phyloP scores from a whole-genome alignment of 768 basidiomycete genomes.

The Russula brevipes region DNA sequence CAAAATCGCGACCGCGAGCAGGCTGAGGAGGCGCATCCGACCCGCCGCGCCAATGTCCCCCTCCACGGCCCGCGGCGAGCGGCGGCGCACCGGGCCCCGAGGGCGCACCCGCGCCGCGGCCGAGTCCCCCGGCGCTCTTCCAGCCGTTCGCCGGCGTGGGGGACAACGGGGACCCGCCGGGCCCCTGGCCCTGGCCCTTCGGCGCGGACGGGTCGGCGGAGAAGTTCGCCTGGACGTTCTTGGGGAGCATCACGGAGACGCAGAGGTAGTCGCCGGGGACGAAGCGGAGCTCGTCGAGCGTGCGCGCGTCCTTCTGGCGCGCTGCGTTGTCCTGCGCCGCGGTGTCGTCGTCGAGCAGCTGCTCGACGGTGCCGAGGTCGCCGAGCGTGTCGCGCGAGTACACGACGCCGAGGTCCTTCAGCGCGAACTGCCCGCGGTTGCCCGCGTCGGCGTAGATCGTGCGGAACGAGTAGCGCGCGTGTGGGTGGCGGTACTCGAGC shows the following conservation, averaged over 20 bases:
- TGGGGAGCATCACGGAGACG: constrained; percentile 70
- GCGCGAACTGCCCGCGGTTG: constrained; percentile 63
- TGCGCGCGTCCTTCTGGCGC: constrained; percentile 48
- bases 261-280: constrained; percentile 77
- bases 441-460: constrained; percentile 72
- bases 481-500: constrained; percentile 72
- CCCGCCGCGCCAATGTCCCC: constrained; percentile 71
- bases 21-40: constrained; percentile 44
- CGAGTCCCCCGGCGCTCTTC: constrained; percentile 32
- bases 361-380: constrained; percentile 61
- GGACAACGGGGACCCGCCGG: constrained; percentile 35
- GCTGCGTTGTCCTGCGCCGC: constrained; percentile 17
- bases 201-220: constrained; percentile 44
- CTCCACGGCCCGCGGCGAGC: constrained; percentile 46
- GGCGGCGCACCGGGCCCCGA: constrained; percentile 32
- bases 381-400: constrained; percentile 83
- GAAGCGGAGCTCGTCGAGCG: constrained; percentile 74
- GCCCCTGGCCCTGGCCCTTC: constrained; percentile 36
- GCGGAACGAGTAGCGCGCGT: constrained; percentile 76
- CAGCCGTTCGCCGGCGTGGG: constrained; percentile 33
- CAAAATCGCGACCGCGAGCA: constrained; percentile 38
- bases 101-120: constrained; percentile 47
- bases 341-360: constrained; percentile 38
- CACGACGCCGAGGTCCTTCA: constrained; percentile 77
- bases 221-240: constrained; percentile 40